Evolutionary conservation across 768 basidiomycete genomes (phyloP).

Genomic region (Leccinum obscurum): DNA sequence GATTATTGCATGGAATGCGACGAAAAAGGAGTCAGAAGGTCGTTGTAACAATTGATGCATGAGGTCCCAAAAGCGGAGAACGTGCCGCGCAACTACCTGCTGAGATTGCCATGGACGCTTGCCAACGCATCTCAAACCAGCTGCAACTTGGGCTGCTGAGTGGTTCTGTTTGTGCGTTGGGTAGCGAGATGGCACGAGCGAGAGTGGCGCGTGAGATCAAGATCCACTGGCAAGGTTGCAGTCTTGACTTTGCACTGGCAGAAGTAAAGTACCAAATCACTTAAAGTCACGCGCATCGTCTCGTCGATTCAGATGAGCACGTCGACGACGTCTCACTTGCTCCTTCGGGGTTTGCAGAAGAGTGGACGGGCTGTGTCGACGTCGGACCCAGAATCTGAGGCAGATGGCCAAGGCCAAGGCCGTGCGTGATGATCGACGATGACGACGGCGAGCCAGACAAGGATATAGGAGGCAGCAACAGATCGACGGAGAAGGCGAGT

Average conservation of each 20-base stretch:
- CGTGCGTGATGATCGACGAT: slow-evolving; percentile 38
- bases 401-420: background rate
- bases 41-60: slow-evolving; percentile 39
- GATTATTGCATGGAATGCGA: slow-evolving; percentile 51
- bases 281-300: background rate
- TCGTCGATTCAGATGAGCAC: background rate
- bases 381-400: background rate
- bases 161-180: no score
- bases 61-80: slow-evolving; percentile 38
- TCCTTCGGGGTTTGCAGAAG: background rate
- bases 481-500: background rate
- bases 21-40: slow-evolving; percentile 21
- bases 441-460: background rate
- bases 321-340: background rate
- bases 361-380: background rate
- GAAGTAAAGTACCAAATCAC: no score
- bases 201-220: slow-evolving; percentile 19
- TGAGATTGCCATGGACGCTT: slow-evolving; percentile 67
- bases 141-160: background rate
- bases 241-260: background rate
- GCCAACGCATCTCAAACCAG: slow-evolving; percentile 45
- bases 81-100: slow-evolving; percentile 51
- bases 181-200: slow-evolving; percentile 15
- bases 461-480: background rate
- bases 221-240: slow-evolving; percentile 12